Evolutionary conservation across 1,284 basidiomycete genomes (phyloP), one percentile per base, ranked within the genome.

Genomic region (Puccinia brachypodii): DNA sequence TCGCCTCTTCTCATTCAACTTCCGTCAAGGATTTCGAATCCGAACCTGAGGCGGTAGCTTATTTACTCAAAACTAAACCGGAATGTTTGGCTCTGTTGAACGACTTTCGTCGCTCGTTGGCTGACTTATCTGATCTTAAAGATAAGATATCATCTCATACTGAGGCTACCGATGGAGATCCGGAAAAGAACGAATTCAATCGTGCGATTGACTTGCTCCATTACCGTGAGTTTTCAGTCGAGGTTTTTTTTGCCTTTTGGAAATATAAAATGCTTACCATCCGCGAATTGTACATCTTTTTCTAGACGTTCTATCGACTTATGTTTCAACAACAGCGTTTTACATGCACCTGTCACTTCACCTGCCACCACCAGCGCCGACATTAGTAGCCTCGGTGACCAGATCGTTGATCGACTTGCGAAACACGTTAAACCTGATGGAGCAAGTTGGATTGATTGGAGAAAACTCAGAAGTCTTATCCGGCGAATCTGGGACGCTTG

Each of bases 361-460:
- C 40, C 22, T 60, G 14, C 69, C 78, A 13, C 53, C 78, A 0
- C 31, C 68, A 25, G 60, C 33, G 33, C 64, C 77, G 31, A 31
- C 77, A 36, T 64, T 79, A 36, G 19, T 79, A 38, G 66, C 42
- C 47, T 58, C 58, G 50, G 80, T 81, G 33, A 75, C 73, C 22
- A 47, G 53, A 58, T 33, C 72, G n/a, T 60, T 81, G 36, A 62
- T 81, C 25, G 64, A 81, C n/a, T 42, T 81, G 4, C 42, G 73
- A 69, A 76, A 60, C 28, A 56, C 80, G 19, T 60, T 81, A 62
- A 75, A 74, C 28, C 44, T 66, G 33, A 81, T 81, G 80, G 85
- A 86, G 73, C 84, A 86, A 58, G 82, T 85, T n/a, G 86, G 85
- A 22, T 83, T 86, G 53, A 84, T 84, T 6, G 83, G 84, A 2